Conservation (phyloP, 257 asterid genomes). For the Solanum chiquidenum region DNA sequence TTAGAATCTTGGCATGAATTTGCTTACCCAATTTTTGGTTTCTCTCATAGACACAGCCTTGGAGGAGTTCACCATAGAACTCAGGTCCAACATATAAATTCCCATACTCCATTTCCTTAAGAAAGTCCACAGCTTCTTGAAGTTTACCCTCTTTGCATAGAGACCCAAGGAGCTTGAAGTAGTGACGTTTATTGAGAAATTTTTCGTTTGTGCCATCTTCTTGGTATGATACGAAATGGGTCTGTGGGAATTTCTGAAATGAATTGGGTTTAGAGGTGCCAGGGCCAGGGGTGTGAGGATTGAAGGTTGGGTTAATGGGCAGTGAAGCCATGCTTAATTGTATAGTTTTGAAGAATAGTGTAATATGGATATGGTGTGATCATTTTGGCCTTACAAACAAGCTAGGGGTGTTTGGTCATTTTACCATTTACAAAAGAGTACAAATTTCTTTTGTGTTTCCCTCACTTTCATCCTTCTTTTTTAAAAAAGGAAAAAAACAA, state of each 20-base stretch:
- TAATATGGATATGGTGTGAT: not conserved
- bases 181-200: not conserved
- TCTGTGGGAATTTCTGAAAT: not conserved
- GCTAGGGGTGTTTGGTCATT: not conserved
- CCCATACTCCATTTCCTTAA: constrained; percentile 7
- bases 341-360: not conserved
- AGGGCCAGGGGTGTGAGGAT: not conserved
- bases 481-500: too few species aligned
- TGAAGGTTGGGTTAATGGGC: not conserved
- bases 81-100: constrained; percentile 9
- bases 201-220: not conserved
- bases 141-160: constrained; percentile 17
- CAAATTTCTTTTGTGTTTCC: not conserved
- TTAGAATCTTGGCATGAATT: constrained; percentile 14
- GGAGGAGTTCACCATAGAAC: constrained; percentile 17
- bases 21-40: constrained; percentile 15
- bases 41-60: constrained; percentile 14
- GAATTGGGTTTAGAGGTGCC: not conserved
- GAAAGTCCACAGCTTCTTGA: constrained; percentile 10
- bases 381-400: not conserved
- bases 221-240: not conserved
- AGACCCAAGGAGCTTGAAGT: constrained; percentile 4
- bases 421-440: not conserved
- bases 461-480: not conserved
- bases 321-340: constrained; percentile 14